Percentiles rank a stretch among this genome's conserved stretches.
phyloP scores from a whole-genome alignment of 768 basidiomycete genomes.

The Tephrocybe sp. region DNA sequence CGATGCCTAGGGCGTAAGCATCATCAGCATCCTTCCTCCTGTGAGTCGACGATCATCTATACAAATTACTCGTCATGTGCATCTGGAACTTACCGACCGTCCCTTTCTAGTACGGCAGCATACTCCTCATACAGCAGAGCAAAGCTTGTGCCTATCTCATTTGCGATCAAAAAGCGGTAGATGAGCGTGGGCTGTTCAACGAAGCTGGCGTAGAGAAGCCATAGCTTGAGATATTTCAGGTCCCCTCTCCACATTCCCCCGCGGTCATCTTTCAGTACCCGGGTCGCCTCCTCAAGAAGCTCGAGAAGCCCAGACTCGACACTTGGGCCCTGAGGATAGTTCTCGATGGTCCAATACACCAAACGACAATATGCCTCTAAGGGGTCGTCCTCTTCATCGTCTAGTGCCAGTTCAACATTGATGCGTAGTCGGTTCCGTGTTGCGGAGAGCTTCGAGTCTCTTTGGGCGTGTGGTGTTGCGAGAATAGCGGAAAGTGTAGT shows the following conservation, averaged over 20 bases:
- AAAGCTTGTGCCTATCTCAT: slow-evolving; percentile 83
- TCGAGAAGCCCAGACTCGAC: slow-evolving; percentile 90
- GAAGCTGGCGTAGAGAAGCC: slow-evolving; percentile 90
- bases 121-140: slow-evolving; percentile 91
- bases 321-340: slow-evolving; percentile 90
- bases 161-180: slow-evolving; percentile 85
- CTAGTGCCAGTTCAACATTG: slow-evolving; percentile 73
- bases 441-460: slow-evolving; percentile 65
- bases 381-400: slow-evolving; percentile 81
- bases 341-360: slow-evolving; percentile 90
- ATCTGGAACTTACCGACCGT: slow-evolving; percentile 60
- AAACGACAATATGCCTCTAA: slow-evolving; percentile 85
- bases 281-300: slow-evolving; percentile 87
- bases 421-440: slow-evolving; percentile 66
- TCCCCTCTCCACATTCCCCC: slow-evolving; percentile 75
- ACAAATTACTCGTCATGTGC: slow-evolving; percentile 3
- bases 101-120: slow-evolving; percentile 78
- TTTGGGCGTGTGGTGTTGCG: slow-evolving; percentile 72
- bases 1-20: slow-evolving; percentile 84
- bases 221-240: slow-evolving; percentile 86
- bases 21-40: slow-evolving; percentile 90
- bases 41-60: slow-evolving; percentile 11
- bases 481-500: slow-evolving; percentile 74
- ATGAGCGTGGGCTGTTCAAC: slow-evolving; percentile 89
- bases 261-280: slow-evolving; percentile 75